Conservation (phyloP, 768 basidiomycete species). For the Cantharellus cinnabarinus region DNA sequence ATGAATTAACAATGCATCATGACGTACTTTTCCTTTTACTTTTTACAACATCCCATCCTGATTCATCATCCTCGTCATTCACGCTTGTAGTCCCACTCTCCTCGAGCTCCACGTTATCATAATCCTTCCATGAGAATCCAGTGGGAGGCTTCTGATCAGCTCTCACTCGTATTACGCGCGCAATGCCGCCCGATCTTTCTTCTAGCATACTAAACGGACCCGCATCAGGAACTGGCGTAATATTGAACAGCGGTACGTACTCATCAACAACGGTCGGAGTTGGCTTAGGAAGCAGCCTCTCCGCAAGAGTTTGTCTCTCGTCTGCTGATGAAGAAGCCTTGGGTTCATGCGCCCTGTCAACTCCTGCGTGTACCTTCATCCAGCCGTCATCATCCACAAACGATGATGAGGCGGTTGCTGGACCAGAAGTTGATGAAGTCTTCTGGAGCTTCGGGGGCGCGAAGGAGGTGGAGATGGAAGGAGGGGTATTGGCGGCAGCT, state of each 20-base stretch:
- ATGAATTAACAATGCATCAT: too few species aligned
- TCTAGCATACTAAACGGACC: slow-evolving; percentile 38
- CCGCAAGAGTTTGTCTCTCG: slow-evolving; percentile 27
- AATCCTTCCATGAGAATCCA: slow-evolving; percentile 60
- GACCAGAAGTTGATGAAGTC: background rate
- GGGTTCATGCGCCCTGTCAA: background rate
- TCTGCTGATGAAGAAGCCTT: background rate
- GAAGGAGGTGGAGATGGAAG: background rate
- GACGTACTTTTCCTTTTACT: slow-evolving; percentile 21
- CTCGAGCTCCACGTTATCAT: slow-evolving; percentile 33
- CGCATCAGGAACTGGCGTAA: background rate
- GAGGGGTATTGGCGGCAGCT: background rate
- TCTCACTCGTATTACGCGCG: slow-evolving; percentile 48
- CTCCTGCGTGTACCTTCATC: background rate
- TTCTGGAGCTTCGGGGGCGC: background rate
- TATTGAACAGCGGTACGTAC: slow-evolving; percentile 22
- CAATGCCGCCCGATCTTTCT: slow-evolving; percentile 26
- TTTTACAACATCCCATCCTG: slow-evolving; percentile 52
- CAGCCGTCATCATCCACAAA: background rate
- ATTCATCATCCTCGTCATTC: slow-evolving; percentile 51
- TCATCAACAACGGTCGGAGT: slow-evolving; percentile 49
- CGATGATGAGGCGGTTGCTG: background rate
- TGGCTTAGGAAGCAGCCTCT: slow-evolving; percentile 43
- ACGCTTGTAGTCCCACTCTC: slow-evolving; percentile 29
- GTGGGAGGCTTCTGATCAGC: slow-evolving; percentile 31